Conservation (phyloP, 352 stramenopile species). For the Phytophthora macrochlamydospora region DNA sequence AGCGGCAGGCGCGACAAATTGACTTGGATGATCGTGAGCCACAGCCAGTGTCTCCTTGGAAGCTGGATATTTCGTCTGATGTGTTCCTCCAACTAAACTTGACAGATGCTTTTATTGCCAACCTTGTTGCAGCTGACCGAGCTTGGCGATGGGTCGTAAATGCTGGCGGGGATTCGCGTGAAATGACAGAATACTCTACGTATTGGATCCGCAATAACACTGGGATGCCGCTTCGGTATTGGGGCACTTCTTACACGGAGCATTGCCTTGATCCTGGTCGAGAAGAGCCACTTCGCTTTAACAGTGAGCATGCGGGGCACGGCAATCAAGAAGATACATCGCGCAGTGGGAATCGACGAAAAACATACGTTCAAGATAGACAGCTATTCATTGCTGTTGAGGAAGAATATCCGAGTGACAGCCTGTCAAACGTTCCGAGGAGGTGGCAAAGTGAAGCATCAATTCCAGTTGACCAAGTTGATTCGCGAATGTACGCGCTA, state of each 20-base stretch:
- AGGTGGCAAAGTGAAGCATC: conserved; percentile 79
- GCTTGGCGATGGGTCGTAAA: conserved; percentile 82
- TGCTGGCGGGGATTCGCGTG: conserved; percentile 65
- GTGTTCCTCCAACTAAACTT: conserved; percentile 79
- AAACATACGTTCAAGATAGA: conserved; percentile 30
- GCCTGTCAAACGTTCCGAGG: conserved; percentile 29
- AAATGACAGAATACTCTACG: conserved; percentile 84
- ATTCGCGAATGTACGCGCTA: conserved; percentile 84
- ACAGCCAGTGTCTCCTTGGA: conserved; percentile 38
- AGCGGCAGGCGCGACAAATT: conserved; percentile 21
- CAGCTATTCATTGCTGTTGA: conserved; percentile 81
- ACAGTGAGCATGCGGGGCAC: conserved; percentile 14
- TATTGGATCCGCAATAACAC: conserved; percentile 91
- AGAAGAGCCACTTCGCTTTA: conserved; percentile 75
- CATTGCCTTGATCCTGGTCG: conserved; percentile 53
- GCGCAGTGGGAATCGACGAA: conserved; percentile 21
- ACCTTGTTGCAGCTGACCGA: conserved; percentile 74
- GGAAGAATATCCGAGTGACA: conserved; percentile 43
- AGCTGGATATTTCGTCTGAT: conserved; percentile 64
- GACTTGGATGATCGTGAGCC: conserved; percentile 27
- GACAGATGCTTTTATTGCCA: conserved; percentile 83
- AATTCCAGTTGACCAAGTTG: conserved; percentile 83
- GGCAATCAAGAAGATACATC: conserved; percentile 11
- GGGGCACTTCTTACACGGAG: conserved; percentile 60
- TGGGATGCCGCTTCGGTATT: conserved; percentile 78